Evolutionary conservation across 352 stramenopile genomes (phyloP).

Genomic region (Pythium aristosporum): DNA sequence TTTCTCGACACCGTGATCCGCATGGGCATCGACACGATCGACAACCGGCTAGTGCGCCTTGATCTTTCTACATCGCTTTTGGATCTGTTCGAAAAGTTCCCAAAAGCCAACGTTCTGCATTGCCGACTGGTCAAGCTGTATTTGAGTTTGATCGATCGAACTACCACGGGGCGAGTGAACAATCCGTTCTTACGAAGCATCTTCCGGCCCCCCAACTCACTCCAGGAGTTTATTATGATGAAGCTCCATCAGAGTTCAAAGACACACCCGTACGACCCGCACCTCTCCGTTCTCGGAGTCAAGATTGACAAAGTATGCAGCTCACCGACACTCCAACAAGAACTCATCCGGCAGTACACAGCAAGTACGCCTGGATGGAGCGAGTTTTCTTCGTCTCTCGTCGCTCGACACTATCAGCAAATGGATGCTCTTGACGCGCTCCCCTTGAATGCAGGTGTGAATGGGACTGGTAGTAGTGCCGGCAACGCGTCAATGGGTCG

Average conservation of each 20-base stretch:
- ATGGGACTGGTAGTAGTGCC: slow-evolving; percentile 2
- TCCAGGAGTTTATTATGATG: slow-evolving; percentile 67
- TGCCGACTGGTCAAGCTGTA: slow-evolving; percentile 70
- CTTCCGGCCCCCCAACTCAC: slow-evolving; percentile 64
- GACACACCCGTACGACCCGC: slow-evolving; percentile 61
- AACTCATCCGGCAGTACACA: slow-evolving; percentile 78
- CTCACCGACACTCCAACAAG: slow-evolving; percentile 65
- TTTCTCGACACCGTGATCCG: slow-evolving; percentile 59
- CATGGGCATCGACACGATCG: slow-evolving; percentile 62
- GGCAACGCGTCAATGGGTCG: slow-evolving; percentile 2
- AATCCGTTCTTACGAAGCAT: slow-evolving; percentile 75
- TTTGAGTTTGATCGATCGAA: slow-evolving; percentile 63
- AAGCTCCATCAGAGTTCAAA: slow-evolving; percentile 54
- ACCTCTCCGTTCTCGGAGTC: slow-evolving; percentile 72
- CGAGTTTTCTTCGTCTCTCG: slow-evolving; percentile 63
- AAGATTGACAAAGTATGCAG: slow-evolving; percentile 84
- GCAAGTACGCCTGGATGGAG: slow-evolving; percentile 55
- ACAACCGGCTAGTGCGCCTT: slow-evolving; percentile 48
- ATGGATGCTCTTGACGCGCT: slow-evolving; percentile 63
- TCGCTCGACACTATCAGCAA: slow-evolving; percentile 75
- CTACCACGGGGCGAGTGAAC: slow-evolving; percentile 59
- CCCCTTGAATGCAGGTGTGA: slow-evolving; percentile 21
- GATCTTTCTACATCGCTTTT: slow-evolving; percentile 62
- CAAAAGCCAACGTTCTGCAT: slow-evolving; percentile 70
- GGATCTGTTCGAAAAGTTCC: slow-evolving; percentile 71